phyloP scores from a whole-genome alignment of 2,329 filamentous ascomycete genomes.

The Alternaria angustiovoidea region DNA sequence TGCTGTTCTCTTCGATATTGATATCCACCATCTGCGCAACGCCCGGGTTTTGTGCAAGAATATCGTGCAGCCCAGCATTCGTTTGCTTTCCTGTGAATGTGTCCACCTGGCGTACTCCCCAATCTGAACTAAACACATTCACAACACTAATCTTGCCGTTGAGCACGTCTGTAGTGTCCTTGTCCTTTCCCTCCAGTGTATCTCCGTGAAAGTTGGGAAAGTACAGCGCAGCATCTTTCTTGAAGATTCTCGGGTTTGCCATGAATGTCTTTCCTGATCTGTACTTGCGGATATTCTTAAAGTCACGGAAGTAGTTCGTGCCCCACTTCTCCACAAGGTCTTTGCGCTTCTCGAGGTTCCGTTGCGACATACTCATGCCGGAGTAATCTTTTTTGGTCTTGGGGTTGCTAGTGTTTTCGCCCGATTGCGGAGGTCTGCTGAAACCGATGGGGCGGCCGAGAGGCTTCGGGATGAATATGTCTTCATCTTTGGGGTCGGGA shows the following conservation, averaged over 20 bases:
- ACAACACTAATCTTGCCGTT: conserved; percentile 79
- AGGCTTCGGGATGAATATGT: conserved; percentile 59
- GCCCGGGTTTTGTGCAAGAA: conserved; percentile 63
- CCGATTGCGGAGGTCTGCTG: conserved; percentile 72
- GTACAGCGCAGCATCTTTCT: conserved; percentile 80
- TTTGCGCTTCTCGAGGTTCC: conserved; percentile 76
- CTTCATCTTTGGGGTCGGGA: conserved; percentile 33
- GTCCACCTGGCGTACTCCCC: conserved; percentile 82
- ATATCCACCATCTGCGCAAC: conserved; percentile 80
- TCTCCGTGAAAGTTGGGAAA: conserved; percentile 90
- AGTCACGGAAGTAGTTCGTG: conserved; percentile 95
- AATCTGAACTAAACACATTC: conserved; percentile 80
- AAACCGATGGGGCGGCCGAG: conserved; percentile 83
- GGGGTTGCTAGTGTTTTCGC: conserved; percentile 85
- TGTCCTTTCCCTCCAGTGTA: conserved; percentile 66
- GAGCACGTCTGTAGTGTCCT: conserved; percentile 78
- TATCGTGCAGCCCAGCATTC: conserved; percentile 74
- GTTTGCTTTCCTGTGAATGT: conserved; percentile 70
- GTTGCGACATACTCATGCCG: conserved; percentile 42
- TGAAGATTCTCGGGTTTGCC: conserved; percentile 84
- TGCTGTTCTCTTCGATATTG: conserved; percentile 83
- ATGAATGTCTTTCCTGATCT: conserved; percentile 90
- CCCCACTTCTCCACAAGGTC: conserved; percentile 79
- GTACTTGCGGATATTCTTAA: conserved; percentile 79
- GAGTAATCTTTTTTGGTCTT: conserved; percentile 44